A percentile compares a stretch with the other conserved stretches of the same genome.
Conservation (phyloP, 306 rosid species). For the Prunus mongolica region DNA sequence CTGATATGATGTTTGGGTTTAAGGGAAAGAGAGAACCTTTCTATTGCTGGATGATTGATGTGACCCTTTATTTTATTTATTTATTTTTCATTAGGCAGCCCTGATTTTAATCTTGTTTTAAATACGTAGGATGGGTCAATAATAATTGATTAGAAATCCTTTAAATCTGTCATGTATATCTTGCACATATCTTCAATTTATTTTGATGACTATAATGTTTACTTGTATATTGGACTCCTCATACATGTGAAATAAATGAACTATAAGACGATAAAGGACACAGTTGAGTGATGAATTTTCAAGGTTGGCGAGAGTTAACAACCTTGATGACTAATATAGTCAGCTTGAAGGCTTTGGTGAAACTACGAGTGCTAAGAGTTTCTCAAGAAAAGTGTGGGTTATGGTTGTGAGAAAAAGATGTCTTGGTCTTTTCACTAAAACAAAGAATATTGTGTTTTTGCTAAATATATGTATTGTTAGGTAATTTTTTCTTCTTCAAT, state of each 20-base stretch:
- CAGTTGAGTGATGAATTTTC: too few species aligned
- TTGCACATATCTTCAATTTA: neutral
- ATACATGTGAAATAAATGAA: neutral
- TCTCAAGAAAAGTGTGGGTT: neutral
- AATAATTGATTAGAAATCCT: neutral
- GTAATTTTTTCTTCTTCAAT: slow-evolving; percentile 10
- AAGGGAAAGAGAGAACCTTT: neutral
- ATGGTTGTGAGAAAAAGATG: neutral
- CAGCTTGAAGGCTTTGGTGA: neutral
- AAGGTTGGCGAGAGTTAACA: neutral
- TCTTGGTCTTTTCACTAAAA: neutral
- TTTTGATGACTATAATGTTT: neutral
- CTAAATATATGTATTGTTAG: neutral
- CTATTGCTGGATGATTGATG: neutral
- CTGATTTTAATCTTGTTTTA: neutral
- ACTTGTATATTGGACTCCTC: neutral
- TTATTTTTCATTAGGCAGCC: neutral
- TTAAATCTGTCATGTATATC: neutral
- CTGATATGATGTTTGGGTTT: neutral
- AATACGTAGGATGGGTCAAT: neutral
- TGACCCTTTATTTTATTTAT: neutral
- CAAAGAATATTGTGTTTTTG: neutral
- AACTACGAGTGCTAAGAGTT: too few species aligned
- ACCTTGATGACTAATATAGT: neutral
- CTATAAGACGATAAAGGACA: neutral